Evolutionary conservation across 495 filamentous ascomycete genomes (phyloP).

Genomic region (Aspergillus saccharolyticus): DNA sequence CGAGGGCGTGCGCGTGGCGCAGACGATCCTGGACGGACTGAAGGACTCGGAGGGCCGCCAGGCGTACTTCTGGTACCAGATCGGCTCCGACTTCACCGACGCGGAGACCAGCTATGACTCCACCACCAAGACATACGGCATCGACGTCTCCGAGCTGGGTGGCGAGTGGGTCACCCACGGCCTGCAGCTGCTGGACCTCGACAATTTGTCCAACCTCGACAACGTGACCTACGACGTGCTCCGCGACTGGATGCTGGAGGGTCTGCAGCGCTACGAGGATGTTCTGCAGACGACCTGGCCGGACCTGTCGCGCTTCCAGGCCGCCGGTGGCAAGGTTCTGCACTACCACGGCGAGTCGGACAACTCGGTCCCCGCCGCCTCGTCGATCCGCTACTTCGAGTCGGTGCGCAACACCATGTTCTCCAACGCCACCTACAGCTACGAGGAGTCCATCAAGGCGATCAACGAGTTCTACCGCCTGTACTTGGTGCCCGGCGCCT

Average conservation of each 20-base stretch:
- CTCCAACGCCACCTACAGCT: constrained; percentile 29
- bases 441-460: constrained; percentile 29
- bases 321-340: constrained; percentile 47
- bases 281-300: constrained; percentile 35
- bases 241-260: constrained; percentile 38
- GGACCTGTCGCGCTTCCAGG: constrained; percentile 40
- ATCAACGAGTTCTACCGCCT: constrained; percentile 49
- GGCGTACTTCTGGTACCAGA: constrained; percentile 45
- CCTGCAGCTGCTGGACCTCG: constrained; percentile 11
- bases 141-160: constrained; percentile 31
- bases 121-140: constrained; percentile 31
- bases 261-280: constrained; percentile 15
- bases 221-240: constrained; percentile 46
- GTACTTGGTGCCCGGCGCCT: constrained; percentile 50
- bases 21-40: constrained; percentile 39
- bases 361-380: constrained; percentile 39
- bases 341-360: constrained; percentile 51
- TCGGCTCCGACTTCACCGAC: constrained; percentile 36
- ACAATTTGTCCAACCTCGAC: constrained; percentile 30
- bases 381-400: constrained; percentile 46
- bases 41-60: constrained; percentile 37
- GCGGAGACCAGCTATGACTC: constrained; percentile 39
- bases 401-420: constrained; percentile 49
- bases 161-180: constrained; percentile 20
- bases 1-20: constrained; percentile 34